Evolutionary conservation across 1,139 yeast species (phyloP).

Genomic region (Candida dubliniensis): DNA sequence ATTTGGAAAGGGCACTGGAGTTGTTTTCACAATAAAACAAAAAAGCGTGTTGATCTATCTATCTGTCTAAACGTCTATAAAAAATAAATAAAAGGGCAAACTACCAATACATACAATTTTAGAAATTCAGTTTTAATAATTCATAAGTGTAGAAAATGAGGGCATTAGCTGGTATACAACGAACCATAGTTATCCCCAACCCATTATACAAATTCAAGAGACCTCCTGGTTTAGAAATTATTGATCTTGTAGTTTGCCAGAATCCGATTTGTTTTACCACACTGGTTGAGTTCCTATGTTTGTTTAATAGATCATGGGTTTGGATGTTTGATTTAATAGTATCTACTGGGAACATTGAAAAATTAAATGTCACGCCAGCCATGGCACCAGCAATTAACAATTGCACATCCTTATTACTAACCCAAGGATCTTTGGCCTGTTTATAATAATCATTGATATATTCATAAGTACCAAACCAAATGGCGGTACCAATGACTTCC

Average conservation of each 20-base stretch:
- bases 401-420: slow-evolving; percentile 47
- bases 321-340: slow-evolving; percentile 88
- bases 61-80: not conserved
- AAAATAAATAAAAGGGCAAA: not conserved
- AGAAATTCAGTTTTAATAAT: slow-evolving; percentile 48
- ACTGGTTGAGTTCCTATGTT: slow-evolving; percentile 10
- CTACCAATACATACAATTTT: not conserved
- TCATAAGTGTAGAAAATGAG: slow-evolving; percentile 81
- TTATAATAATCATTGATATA: slow-evolving; percentile 44
- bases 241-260: slow-evolving; percentile 31
- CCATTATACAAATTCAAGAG: slow-evolving; percentile 77
- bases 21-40: slow-evolving; percentile 15
- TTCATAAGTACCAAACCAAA: slow-evolving; percentile 93
- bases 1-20: slow-evolving; percentile 28
- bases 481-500: slow-evolving; percentile 87
- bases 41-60: slow-evolving; percentile 2
- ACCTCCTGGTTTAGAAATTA: slow-evolving; percentile 49
- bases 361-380: slow-evolving; percentile 82
- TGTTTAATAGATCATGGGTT: slow-evolving; percentile 45
- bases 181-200: slow-evolving; percentile 72
- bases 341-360: slow-evolving; percentile 84
- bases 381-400: slow-evolving; percentile 75
- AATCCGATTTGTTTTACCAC: slow-evolving; percentile 27
- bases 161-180: slow-evolving; percentile 92
- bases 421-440: slow-evolving; percentile 16